Evolutionary conservation across 805 yeast genomes (phyloP), one percentile per base, ranked within the genome.

Genomic region (Helenozyma baotianmanensis): DNA sequence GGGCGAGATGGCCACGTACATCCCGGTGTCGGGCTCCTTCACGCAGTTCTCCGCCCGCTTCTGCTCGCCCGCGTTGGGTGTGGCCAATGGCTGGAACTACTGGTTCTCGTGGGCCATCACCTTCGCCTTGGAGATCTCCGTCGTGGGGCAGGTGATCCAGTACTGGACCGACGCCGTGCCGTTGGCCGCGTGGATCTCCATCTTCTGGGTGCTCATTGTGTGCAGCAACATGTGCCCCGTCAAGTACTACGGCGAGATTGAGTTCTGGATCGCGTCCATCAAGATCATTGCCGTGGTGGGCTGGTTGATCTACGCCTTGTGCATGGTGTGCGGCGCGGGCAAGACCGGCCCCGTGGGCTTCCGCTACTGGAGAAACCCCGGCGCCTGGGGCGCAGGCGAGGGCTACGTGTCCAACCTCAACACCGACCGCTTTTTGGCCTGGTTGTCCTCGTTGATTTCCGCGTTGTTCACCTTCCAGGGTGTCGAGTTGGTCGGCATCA

Each of bases 401-500:
- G 33, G 34, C 14, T 31, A 31, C 27, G 76, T 77, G 9, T 40
- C 51, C 11, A 64, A 74, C 50, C 48, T 47, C 7, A 62, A 66
- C 40, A 76, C 80, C 29, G 83, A 68, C 31, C 67, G 79, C 52
- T 79, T 81, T 50, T 59, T 80, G 31, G 86, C 86, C 32, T 80
- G 82, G 81, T 71, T 80, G 33, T 66, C 78, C 8, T 80, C 87
- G 4, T 65, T 82, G 48, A 70, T 82, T 42, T 75, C 74, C 36
- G 85, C 89, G 23, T 82, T 84, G n/a, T 82, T 82, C 66, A 82
- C 89, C 17, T 82, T 73, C 56, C 88, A 81, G 61, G 89, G 89
- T 57, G 79, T 82, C 30, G 92, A 82, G 56, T 67, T 80, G 53
- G 77, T 80, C 14, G 89, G 88, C 58, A 68, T 82, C 35, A 68